Percentiles rank a stretch among this genome's conserved stretches.
Conservation (phyloP, 768 basidiomycete species). For the Daedaleopsis sinensis region DNA sequence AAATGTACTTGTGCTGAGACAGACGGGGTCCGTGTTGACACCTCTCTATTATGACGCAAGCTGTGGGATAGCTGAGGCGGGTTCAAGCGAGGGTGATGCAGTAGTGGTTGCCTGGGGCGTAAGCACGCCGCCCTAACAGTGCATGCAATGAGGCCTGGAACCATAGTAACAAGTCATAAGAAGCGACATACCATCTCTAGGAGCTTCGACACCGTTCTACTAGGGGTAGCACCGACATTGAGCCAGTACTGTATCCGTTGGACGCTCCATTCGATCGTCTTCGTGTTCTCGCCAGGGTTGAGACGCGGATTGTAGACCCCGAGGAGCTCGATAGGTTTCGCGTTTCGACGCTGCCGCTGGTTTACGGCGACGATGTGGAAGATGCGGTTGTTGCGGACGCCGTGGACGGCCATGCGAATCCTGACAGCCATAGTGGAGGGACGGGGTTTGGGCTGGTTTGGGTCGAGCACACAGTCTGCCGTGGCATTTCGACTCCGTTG, state of each 20-base stretch:
- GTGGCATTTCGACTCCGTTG: no score
- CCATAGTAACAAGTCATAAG: background rate
- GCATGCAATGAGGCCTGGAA: background rate
- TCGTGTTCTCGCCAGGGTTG: slow-evolving; percentile 52
- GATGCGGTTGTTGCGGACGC: slow-evolving; percentile 69
- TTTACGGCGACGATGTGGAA: slow-evolving; percentile 88
- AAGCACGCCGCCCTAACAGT: slow-evolving; percentile 22
- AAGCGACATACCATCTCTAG: slow-evolving; percentile 72
- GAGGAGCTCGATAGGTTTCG: slow-evolving; percentile 84
- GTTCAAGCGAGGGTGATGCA: background rate
- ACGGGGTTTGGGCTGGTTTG: background rate
- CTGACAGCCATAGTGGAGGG: slow-evolving; percentile 71
- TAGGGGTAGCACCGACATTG: slow-evolving; percentile 80
- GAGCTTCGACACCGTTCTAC: slow-evolving; percentile 72
- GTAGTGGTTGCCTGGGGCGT: background rate
- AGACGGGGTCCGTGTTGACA: background rate
- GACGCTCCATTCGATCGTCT: slow-evolving; percentile 88
- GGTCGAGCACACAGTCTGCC: background rate
- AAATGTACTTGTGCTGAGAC: background rate
- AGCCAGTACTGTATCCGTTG: slow-evolving; percentile 92
- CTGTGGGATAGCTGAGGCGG: background rate
- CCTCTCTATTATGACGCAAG: background rate
- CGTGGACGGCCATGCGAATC: slow-evolving; percentile 84
- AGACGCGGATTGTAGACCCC: slow-evolving; percentile 82
- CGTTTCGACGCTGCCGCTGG: slow-evolving; percentile 71